A percentile compares a stretch with the other conserved stretches of the same genome.
Evolutionary conservation across 306 rosid genomes (phyloP).

Genomic region (Urtica urens): DNA sequence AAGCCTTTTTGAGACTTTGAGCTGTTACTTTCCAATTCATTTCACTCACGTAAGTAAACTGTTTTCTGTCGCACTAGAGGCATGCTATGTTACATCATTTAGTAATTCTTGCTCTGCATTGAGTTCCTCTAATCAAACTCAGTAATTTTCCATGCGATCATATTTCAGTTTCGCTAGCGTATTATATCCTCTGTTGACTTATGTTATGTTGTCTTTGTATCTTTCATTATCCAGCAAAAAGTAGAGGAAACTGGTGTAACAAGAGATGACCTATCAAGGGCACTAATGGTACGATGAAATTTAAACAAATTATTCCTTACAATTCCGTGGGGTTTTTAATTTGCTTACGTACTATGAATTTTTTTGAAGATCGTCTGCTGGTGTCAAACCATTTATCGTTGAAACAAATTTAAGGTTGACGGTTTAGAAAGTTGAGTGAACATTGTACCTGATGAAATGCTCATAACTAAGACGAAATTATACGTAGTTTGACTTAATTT

Average conservation of each 20-base stretch:
- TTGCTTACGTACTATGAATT: no score
- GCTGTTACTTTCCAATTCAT: conserved; percentile 89
- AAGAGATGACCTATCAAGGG: conserved; percentile 71
- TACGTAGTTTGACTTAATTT: no score
- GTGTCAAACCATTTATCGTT: no score
- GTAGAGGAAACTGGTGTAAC: conserved; percentile 50
- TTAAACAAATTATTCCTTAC: no score
- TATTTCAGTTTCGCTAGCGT: neutral
- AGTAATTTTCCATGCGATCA: neutral
- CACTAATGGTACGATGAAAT: conserved; percentile 62
- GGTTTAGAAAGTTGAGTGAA: no score
- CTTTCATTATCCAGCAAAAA: conserved; percentile 32
- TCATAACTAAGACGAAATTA: no score
- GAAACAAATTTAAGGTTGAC: no score
- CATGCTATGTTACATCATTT: neutral
- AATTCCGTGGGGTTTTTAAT: no score
- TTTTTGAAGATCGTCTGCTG: no score
- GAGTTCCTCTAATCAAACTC: neutral
- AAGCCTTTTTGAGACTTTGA: conserved; percentile 68
- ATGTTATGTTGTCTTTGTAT: conserved; percentile 19
- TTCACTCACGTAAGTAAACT: conserved; percentile 77
- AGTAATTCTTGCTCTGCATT: neutral
- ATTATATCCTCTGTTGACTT: conserved; percentile 13
- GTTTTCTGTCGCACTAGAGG: neutral
- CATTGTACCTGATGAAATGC: no score